Conservation (phyloP, 2,329 filamentous ascomycete species). For the Aspergillus sp. region DNA sequence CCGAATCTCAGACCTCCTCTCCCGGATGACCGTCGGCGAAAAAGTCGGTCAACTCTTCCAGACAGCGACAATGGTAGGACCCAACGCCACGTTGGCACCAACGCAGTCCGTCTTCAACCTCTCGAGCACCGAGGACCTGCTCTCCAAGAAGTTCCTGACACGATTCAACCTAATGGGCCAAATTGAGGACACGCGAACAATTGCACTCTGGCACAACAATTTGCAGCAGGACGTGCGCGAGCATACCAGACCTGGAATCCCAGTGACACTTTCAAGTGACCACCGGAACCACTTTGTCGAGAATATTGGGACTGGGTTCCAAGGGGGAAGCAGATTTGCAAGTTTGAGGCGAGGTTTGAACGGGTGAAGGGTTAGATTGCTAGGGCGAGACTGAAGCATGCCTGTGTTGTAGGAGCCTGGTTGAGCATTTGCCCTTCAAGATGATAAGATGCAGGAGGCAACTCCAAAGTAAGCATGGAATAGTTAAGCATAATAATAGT, state of each 20-base stretch:
- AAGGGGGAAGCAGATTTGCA: constrained; percentile 39
- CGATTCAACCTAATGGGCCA: constrained; percentile 2
- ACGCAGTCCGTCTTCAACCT: neutral
- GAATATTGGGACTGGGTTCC: constrained; percentile 46
- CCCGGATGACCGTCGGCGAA: constrained; percentile 10
- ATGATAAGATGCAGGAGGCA: neutral
- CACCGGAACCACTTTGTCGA: neutral
- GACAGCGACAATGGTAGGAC: neutral
- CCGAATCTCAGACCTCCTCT: constrained; percentile 1
- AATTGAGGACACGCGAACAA: too few species aligned
- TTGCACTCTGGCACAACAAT: neutral
- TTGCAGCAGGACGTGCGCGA: neutral
- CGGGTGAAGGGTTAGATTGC: neutral
- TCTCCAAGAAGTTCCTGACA: neutral
- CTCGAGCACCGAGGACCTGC: neutral
- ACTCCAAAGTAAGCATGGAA: neutral
- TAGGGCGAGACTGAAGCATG: neutral
- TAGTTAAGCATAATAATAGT: neutral
- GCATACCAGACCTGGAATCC: constrained; percentile 6
- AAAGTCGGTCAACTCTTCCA: constrained; percentile 11
- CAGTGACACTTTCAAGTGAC: constrained; percentile 2
- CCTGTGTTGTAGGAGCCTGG: neutral
- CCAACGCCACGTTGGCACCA: neutral
- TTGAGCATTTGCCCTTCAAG: neutral
- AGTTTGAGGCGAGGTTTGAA: constrained; percentile 27